Base-by-base conservation (phyloP, 2,329 filamentous ascomycete genomes). In the Berkeleyomyces rouxiae region DNA sequence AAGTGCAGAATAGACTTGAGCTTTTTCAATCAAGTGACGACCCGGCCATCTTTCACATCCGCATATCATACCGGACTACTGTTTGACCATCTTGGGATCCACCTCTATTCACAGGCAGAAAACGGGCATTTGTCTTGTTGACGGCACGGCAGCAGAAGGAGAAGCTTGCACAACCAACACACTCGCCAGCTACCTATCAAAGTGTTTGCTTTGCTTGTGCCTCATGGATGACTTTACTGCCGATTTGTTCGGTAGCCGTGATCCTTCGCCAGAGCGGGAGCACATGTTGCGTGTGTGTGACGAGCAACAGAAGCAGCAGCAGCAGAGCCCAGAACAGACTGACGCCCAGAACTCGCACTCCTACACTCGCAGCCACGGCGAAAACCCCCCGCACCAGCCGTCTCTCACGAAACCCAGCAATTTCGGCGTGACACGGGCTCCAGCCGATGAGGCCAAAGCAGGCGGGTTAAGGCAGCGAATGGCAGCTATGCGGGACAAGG, bases 401-500 rank as follows among this genome's bases (percentile, higher is more conserved):
- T 6, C 49, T 5, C 49, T 36, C 33, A 7, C 51, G 13, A 55
- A 2, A 13, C n/a, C 51, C 36, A 55, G n/a, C 33, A 55, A 55
- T 37, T 4, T 7, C 33, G 33, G 59, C 58, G 65, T 46, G 64
- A 59, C 31, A 61, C 63, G 37, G 62, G 58, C 4, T 10, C 61
- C 47, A 47, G 67, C 10, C 31, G 61, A 70, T 69, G 16, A 66
- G 68, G 36, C 71, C 44, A 51, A 71, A 55, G 70, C 69, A 63
- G 70, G 67, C 7, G 72, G 73, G 16, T 65, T 77, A 65, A 72
- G 74, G 9, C 70, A 72, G 55, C 71, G 74, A 33, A 67, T 76
- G 55, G 72, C 74, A 7, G 70, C 73, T 16, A 70, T 79, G 63
- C 73, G 75, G 53, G 75, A 76, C 57, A 76, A 74, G 64, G 75